Conservation (phyloP, 2,329 filamentous ascomycete species). For the Cladosporium cucumerinum region DNA sequence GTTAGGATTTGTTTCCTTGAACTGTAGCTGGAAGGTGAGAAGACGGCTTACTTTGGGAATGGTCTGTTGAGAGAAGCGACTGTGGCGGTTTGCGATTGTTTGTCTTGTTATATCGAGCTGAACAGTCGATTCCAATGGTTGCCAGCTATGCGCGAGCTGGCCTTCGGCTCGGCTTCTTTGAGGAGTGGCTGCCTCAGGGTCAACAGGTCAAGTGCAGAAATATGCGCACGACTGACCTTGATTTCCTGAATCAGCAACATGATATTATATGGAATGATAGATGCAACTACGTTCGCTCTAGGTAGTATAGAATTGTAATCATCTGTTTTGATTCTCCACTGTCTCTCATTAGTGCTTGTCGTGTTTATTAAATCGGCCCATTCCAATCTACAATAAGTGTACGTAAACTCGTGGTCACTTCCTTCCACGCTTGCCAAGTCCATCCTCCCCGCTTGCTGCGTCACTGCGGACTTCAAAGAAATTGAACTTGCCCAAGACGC, state of each 20-base stretch:
- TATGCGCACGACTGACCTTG: neutral
- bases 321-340: no score
- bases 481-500: conserved; percentile 7
- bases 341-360: neutral
- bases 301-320: no score
- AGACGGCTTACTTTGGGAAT: neutral
- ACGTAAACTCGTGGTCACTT: neutral
- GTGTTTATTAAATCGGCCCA: no score
- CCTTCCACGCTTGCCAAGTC: neutral
- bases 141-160: conserved; percentile 3
- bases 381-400: neutral
- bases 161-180: conserved; percentile 5
- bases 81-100: conserved; percentile 7
- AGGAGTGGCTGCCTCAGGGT: neutral
- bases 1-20: neutral
- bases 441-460: neutral
- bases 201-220: neutral
- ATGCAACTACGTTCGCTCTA: no score
- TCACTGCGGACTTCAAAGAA: conserved; percentile 16
- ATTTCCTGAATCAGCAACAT: no score
- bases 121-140: neutral
- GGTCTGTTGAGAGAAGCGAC: neutral
- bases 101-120: neutral
- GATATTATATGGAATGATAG: no score
- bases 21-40: neutral